These are phyloP conservation scores for Trichophaea hybrida DNA, from an alignment of 2,329 filamentous ascomycete species.

Conservation along the genomic window DNA sequence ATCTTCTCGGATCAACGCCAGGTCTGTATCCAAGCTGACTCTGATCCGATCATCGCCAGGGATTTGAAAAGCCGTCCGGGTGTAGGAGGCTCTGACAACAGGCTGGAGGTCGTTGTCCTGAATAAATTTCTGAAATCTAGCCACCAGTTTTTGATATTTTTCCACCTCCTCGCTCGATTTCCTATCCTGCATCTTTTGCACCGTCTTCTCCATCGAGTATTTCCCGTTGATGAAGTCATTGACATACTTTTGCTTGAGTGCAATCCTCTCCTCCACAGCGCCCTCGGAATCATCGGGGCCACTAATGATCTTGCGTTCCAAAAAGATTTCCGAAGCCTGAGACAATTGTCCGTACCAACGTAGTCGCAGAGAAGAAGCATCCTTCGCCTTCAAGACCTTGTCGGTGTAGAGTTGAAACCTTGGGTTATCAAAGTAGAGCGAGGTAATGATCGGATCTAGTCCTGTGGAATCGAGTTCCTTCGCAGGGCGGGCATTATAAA, in stretches of 20 bases:
- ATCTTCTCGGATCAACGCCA: constrained; percentile 71
- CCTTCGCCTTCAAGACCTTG: constrained; percentile 62
- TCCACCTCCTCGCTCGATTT: constrained; percentile 54
- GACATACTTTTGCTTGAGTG: constrained; percentile 89
- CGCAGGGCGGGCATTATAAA: constrained; percentile 78
- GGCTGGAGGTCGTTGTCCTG: constrained; percentile 64
- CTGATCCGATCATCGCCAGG: constrained; percentile 80
- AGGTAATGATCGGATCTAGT: constrained; percentile 77
- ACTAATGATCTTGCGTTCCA: constrained; percentile 83
- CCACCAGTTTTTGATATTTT: constrained; percentile 55
- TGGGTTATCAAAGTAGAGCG: constrained; percentile 84
- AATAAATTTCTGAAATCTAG: constrained; percentile 67
- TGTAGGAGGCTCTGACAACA: constrained; percentile 80
- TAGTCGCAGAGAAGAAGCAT: constrained; percentile 69
- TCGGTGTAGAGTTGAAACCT: constrained; percentile 74
- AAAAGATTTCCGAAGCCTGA: constrained; percentile 60
- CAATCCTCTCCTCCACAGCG: constrained; percentile 40
- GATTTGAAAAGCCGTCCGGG: constrained; percentile 89
- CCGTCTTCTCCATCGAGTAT: constrained; percentile 81
- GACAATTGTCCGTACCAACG: constrained; percentile 83
- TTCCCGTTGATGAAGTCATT: constrained; percentile 72
- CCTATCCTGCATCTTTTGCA: constrained; percentile 69
- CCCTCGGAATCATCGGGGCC: constrained; percentile 48
- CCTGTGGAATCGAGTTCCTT: constrained; percentile 67
- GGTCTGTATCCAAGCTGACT: constrained; percentile 81